A percentile compares a stretch with the other conserved stretches of the same genome.
Conservation (phyloP, 1,139 yeast genomes). For the Zygoascus meyerae region DNA sequence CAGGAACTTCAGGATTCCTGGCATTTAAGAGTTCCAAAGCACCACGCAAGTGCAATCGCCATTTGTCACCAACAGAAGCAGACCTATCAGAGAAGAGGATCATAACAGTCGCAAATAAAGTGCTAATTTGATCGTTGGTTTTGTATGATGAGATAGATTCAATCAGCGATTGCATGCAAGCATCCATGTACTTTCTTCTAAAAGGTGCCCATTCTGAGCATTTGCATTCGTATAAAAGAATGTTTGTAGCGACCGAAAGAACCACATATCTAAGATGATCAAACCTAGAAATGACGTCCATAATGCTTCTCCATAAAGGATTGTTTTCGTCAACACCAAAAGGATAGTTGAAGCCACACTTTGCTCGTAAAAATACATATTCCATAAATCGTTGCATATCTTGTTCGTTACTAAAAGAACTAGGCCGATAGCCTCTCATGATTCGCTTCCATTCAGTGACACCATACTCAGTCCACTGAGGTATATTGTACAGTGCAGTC, state of each 20-base stretch:
- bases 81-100: conserved; percentile 27
- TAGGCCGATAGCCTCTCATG: conserved; percentile 20
- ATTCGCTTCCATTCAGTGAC: conserved; percentile 18
- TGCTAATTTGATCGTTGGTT: conserved; percentile 13
- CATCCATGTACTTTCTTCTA: conserved; percentile 19
- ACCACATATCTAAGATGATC: conserved; percentile 17
- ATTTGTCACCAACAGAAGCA: conserved; percentile 24
- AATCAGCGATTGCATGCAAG: conserved; percentile 18
- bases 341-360: conserved; percentile 19
- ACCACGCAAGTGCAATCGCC: conserved; percentile 29
- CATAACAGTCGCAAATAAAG: conserved; percentile 24
- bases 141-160: conserved; percentile 14
- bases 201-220: conserved; percentile 21
- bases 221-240: conserved; percentile 16
- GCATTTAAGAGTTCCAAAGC: conserved; percentile 21
- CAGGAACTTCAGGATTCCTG: conserved; percentile 10
- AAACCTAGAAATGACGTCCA: conserved; percentile 9
- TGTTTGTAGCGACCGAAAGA: conserved; percentile 14
- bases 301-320: conserved; percentile 17
- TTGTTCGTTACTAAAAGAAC: conserved; percentile 15
- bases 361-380: conserved; percentile 16
- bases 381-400: conserved; percentile 18
- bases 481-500: conserved; percentile 14
- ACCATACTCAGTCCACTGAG: conserved; percentile 18
- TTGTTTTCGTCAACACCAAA: conserved; percentile 16